These are phyloP conservation scores for Adenanthera pavonina DNA, from an alignment of 306 rosid species.

Conservation along the genomic window DNA sequence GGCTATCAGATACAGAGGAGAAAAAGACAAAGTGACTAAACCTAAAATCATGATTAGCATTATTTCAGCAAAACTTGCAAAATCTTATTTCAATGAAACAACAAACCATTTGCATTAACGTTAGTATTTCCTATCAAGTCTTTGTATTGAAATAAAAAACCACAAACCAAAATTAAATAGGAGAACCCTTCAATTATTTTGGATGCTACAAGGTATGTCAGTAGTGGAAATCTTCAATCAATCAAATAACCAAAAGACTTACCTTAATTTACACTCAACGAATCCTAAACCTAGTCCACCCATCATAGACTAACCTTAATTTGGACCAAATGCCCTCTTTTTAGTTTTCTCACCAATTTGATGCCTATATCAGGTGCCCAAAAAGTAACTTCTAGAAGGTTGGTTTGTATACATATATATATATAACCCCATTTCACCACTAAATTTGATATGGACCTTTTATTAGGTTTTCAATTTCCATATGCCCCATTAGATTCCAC, in stretches of 20 bases:
- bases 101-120: too few species aligned
- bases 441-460: constrained; percentile 13
- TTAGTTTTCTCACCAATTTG: not conserved
- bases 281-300: not conserved
- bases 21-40: too few species aligned
- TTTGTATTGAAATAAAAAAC: too few species aligned
- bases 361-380: not conserved
- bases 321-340: not conserved
- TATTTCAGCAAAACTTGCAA: too few species aligned
- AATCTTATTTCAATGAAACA: too few species aligned
- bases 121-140: too few species aligned
- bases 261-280: not conserved
- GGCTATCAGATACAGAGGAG: too few species aligned
- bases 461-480: constrained; percentile 2
- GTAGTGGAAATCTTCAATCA: not conserved
- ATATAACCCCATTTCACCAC: constrained; percentile 18
- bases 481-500: not conserved
- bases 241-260: not conserved
- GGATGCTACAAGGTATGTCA: not conserved
- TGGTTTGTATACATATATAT: not conserved
- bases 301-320: not conserved
- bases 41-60: too few species aligned
- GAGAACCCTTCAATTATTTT: not conserved
- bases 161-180: not conserved
- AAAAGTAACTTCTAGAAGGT: not conserved